phyloP scores from a whole-genome alignment of 768 basidiomycete genomes.

The Auriscalpium orientale region DNA sequence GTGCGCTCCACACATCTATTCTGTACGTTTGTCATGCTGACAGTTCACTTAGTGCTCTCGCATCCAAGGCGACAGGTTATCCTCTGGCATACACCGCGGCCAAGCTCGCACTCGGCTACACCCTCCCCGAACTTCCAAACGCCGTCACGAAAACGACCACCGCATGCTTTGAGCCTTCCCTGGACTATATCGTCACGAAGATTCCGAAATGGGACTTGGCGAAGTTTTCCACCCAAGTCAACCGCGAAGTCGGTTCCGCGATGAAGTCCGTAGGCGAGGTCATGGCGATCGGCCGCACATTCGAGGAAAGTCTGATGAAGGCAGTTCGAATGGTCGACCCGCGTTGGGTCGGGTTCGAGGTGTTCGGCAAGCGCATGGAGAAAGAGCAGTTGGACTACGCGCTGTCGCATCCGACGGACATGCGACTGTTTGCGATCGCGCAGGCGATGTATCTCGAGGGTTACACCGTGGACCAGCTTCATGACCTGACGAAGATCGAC shows the following conservation, averaged over 20 bases:
- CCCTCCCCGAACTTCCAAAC: conserved; percentile 95
- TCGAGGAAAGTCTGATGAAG: conserved; percentile 97
- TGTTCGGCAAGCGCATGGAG: conserved; percentile 63
- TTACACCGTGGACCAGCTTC: conserved; percentile 84
- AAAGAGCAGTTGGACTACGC: conserved; percentile 73
- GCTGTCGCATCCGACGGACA: conserved; percentile 82
- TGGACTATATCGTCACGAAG: conserved; percentile 99
- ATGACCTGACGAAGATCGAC: conserved; percentile 97
- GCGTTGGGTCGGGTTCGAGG: conserved; percentile 93
- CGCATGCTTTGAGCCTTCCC: conserved; percentile 96
- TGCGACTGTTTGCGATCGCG: conserved; percentile 93
- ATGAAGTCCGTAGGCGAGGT: conserved; percentile 99
- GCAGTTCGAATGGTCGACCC: conserved; percentile 98
- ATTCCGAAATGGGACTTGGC: conserved; percentile 99
- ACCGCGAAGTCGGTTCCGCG: conserved; percentile 89
- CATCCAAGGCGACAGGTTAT: conserved; percentile 86
- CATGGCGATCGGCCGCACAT: conserved; percentile 99
- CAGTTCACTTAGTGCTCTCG: conserved; percentile 60
- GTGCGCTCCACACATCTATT: conserved; percentile 26
- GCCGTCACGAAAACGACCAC: conserved; percentile 99
- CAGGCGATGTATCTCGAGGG: conserved; percentile 94
- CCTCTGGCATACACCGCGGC: conserved; percentile 98
- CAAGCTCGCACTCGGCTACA: conserved; percentile 96
- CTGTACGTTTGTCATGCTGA: conserved; percentile 1
- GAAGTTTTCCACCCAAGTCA: conserved; percentile 91